These are phyloP conservation scores for Aspergillus cavernicola DNA, from an alignment of 495 filamentous ascomycete species.

Conservation along the genomic window DNA sequence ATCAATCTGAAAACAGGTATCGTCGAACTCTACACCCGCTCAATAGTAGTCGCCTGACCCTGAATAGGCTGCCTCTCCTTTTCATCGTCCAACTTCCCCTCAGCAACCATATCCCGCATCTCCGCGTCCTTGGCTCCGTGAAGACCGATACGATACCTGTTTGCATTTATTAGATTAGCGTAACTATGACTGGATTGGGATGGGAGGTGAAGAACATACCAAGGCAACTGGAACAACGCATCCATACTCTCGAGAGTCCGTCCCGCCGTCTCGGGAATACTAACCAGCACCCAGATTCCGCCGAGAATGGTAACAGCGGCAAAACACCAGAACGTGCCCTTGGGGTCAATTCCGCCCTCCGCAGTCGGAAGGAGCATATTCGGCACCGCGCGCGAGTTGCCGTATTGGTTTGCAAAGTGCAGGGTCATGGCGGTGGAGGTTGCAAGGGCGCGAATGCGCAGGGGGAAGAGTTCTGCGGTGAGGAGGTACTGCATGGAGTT, in stretches of 20 bases:
- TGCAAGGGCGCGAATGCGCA: slow-evolving; percentile 46
- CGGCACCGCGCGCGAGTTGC: slow-evolving; percentile 53
- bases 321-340: slow-evolving; percentile 69
- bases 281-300: slow-evolving; percentile 55
- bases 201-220: too few species aligned
- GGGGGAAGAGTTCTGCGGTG: slow-evolving; percentile 70
- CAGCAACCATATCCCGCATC: slow-evolving; percentile 33
- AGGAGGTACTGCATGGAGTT: slow-evolving; percentile 74
- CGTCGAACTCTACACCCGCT: too few species aligned
- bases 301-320: slow-evolving; percentile 57
- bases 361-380: slow-evolving; percentile 51
- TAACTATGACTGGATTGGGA: too few species aligned
- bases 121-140: slow-evolving; percentile 57
- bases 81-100: slow-evolving; percentile 21
- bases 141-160: too few species aligned
- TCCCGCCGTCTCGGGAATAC: slow-evolving; percentile 41
- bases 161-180: too few species aligned
- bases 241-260: slow-evolving; percentile 56
- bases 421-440: slow-evolving; percentile 48
- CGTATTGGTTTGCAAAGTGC: slow-evolving; percentile 73
- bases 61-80: too few species aligned
- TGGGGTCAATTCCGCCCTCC: slow-evolving; percentile 42
- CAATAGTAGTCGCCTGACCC: not conserved
- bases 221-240: slow-evolving; percentile 61
- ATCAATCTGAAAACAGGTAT: too few species aligned